Conservation (phyloP, 371 early-diverging fungal genomes). For the Smittium culicis region DNA sequence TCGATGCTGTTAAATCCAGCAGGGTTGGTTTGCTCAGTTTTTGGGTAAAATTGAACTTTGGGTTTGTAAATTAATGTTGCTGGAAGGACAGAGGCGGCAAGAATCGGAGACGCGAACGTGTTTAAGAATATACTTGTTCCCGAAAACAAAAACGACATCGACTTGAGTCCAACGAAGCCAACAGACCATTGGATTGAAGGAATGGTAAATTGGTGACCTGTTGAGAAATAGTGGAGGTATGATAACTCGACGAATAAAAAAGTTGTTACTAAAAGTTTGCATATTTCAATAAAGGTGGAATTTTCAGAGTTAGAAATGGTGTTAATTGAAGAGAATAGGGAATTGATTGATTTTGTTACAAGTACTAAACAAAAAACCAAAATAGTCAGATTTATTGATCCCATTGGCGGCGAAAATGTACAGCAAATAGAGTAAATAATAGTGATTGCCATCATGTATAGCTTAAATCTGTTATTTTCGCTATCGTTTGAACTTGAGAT, state of each 20-base stretch:
- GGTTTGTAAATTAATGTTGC: not conserved
- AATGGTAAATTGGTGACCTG: constrained; percentile 82
- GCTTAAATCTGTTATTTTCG: constrained; percentile 36
- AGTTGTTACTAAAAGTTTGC: not conserved
- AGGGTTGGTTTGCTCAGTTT: not conserved
- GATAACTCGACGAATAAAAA: constrained; percentile 32
- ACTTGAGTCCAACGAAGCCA: constrained; percentile 68
- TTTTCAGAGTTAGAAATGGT: not conserved
- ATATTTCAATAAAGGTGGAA: constrained; percentile 10
- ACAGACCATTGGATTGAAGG: constrained; percentile 80
- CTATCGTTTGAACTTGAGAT: not conserved
- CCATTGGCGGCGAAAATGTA: constrained; percentile 56
- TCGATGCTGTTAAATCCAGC: not conserved
- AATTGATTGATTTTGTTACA: constrained; percentile 38
- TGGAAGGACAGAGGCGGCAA: constrained; percentile 35
- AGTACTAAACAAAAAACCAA: constrained; percentile 36
- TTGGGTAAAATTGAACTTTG: not conserved
- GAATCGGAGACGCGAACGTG: constrained; percentile 53
- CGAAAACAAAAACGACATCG: constrained; percentile 51
- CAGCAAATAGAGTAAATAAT: constrained; percentile 38
- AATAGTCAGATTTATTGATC: constrained; percentile 45
- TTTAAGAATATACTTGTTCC: constrained; percentile 61
- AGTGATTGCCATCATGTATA: constrained; percentile 57
- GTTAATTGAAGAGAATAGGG: constrained; percentile 25
- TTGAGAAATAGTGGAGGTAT: constrained; percentile 64